A percentile compares a stretch with the other conserved stretches of the same genome.
phyloP scores from a whole-genome alignment of 805 yeast genomes.

The Saccharomyces paradoxus region DNA sequence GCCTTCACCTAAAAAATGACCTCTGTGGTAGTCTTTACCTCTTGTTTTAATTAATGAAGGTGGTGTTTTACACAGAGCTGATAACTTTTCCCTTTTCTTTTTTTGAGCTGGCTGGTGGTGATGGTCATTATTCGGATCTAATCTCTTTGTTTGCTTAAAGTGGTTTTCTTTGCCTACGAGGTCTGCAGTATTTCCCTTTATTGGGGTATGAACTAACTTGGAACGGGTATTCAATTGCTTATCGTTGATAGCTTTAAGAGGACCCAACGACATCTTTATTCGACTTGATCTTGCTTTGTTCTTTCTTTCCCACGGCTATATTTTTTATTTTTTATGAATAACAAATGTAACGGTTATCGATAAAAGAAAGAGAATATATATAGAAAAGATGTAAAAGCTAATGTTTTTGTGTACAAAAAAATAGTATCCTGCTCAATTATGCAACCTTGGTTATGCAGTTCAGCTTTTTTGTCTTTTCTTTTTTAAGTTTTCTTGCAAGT shows the following conservation, averaged over 20 bases:
- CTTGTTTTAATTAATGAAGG: slow-evolving; percentile 87
- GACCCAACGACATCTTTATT: slow-evolving; percentile 27
- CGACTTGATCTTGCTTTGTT: not conserved
- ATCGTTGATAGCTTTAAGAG: slow-evolving; percentile 29
- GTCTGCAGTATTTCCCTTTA: slow-evolving; percentile 11
- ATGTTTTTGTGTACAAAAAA: not conserved
- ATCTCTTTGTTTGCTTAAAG: slow-evolving; percentile 7
- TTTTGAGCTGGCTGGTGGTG: slow-evolving; percentile 30
- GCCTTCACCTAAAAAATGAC: slow-evolving; percentile 90
- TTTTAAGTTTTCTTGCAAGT: slow-evolving; percentile 1
- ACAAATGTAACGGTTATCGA: not conserved
- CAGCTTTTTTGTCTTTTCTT: not conserved
- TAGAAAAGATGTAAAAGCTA: not conserved
- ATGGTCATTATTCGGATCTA: slow-evolving; percentile 10
- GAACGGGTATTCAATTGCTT: slow-evolving; percentile 29
- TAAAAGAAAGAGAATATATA: not conserved
- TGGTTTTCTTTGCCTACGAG: slow-evolving; percentile 10
- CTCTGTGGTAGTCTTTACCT: slow-evolving; percentile 87
- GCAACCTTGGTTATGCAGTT: not conserved
- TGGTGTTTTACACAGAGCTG: slow-evolving; percentile 91
- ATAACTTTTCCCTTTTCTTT: slow-evolving; percentile 81
- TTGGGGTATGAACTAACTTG: slow-evolving; percentile 24
- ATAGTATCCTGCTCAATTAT: not conserved
- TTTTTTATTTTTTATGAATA: not conserved
- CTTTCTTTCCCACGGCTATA: not conserved